phyloP scores from a whole-genome alignment of 2,329 filamentous ascomycete species.

The Xylaria sp. region DNA sequence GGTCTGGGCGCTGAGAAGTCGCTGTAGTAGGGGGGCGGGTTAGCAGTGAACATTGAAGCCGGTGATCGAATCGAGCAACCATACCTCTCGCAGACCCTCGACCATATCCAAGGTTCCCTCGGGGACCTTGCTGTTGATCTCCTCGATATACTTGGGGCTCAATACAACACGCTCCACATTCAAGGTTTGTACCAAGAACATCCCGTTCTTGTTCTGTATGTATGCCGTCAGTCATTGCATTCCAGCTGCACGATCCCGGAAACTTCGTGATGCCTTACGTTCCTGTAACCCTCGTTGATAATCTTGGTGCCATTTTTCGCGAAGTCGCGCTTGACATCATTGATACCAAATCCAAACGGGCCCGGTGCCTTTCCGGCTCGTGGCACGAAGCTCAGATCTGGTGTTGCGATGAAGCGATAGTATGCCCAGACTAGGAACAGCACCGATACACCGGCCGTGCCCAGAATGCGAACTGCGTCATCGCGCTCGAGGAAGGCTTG shows the following conservation, averaged over 20 bases:
- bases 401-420: slow-evolving; percentile 32
- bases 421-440: slow-evolving; percentile 30
- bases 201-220: slow-evolving; percentile 37
- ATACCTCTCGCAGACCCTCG: slow-evolving; percentile 38
- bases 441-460: slow-evolving; percentile 32
- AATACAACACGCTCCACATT: slow-evolving; percentile 40
- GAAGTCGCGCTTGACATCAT: slow-evolving; percentile 39
- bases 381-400: slow-evolving; percentile 36
- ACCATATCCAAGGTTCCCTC: slow-evolving; percentile 42
- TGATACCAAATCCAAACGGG: slow-evolving; percentile 32
- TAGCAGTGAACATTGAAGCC: not conserved
- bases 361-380: slow-evolving; percentile 38
- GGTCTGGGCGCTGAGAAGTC: slow-evolving; percentile 39
- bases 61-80: not conserved
- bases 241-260: not conserved
- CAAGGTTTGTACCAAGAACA: slow-evolving; percentile 39
- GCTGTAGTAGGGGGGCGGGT: slow-evolving; percentile 14
- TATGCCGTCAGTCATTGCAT: slow-evolving; percentile 9
- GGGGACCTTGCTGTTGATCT: slow-evolving; percentile 40
- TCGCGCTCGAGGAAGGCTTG: slow-evolving; percentile 36
- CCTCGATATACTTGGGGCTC: slow-evolving; percentile 40
- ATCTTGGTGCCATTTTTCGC: slow-evolving; percentile 39
- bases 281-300: slow-evolving; percentile 36
- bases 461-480: slow-evolving; percentile 30
- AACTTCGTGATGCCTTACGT: slow-evolving; percentile 24